phyloP scores from a whole-genome alignment of 768 basidiomycete genomes.

The Hydnomerulius pinastri region DNA sequence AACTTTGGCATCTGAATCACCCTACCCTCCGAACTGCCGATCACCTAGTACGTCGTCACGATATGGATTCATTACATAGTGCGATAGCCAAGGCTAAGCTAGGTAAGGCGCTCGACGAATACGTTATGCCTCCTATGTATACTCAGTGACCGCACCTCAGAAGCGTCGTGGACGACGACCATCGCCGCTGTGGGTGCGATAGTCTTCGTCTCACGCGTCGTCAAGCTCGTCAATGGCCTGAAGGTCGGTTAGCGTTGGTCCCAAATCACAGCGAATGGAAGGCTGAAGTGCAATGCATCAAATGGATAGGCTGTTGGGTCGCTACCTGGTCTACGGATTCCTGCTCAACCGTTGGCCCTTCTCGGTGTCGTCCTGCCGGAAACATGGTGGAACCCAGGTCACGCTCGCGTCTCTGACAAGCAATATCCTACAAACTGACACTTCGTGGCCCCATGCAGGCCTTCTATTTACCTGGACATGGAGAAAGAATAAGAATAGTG shows the following conservation, averaged over 20 bases:
- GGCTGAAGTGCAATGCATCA: neutral
- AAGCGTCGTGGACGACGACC: conserved; percentile 8
- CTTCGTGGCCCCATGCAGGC: conserved; percentile 7
- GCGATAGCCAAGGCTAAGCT: no score
- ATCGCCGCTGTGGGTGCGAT: neutral
- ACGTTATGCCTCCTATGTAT: neutral
- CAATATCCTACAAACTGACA: neutral
- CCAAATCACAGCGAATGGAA: neutral
- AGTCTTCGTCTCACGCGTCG: conserved; percentile 10
- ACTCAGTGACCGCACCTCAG: neutral
- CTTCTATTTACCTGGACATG: conserved; percentile 22
- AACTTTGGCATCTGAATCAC: no score
- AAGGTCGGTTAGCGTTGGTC: conserved; percentile 23
- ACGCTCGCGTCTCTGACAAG: no score
- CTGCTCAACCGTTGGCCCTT: conserved; percentile 18
- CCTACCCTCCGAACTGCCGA: no score
- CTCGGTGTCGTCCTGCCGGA: conserved; percentile 13
- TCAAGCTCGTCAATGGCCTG: conserved; percentile 16
- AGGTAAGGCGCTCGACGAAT: neutral
- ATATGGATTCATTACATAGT: no score
- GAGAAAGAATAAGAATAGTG: conserved; percentile 22
- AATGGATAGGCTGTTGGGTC: conserved; percentile 12
- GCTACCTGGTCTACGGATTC: conserved; percentile 21
- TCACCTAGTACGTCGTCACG: no score
- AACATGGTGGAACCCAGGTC: conserved; percentile 24